Evolutionary conservation across 106 monocot species (phyloP), one percentile per base, ranked within the genome.

Genomic region (Dendrobium officinale): DNA sequence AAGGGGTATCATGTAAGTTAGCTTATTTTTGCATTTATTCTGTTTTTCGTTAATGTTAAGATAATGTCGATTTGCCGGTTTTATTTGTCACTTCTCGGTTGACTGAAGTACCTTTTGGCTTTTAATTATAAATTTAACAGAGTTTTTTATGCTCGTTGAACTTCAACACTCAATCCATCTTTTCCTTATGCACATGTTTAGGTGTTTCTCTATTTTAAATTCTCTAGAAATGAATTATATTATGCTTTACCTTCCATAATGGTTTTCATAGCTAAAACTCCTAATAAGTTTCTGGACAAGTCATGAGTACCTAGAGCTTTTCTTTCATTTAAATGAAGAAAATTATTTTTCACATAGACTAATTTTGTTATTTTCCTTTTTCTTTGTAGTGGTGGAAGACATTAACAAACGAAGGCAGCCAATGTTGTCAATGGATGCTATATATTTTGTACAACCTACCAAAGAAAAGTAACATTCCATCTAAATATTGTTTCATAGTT

Each of bases 391-490:
- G 85, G 96, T 97, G 44, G 96, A 97, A 86, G 91, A 94, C 77
- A 81, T 97, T 82, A 86, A 86, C 85, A 97, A 94, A 80, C 82
- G 94, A 79, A 87, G 96, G 85, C 96, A 97, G 72, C 96, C 96
- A 17, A 88, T 97, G 77, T 90, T 92, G 9, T 86, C 89, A 13
- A 89, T 97, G 94, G 94, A 97, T 86, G 96, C 96, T 67, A 88
- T 97, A 86, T 97, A 97, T 80, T 97, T 97, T 83, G 88, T 97
- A 55, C 96, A 94, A 82, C 96, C 96, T 74, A 80, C 86, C 33
- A 92, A 90, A 85, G 96, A 97, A 75, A 97, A 97, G 96, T 97
- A 92, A 76, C 18, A 19, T 49, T 49, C 49, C 49, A 10, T 24
- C 27, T 49, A 6, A 49, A 22, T 74, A 13, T 76, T 49, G 10